phyloP scores from a whole-genome alignment of 495 filamentous ascomycete species.

The Annulohypoxylon moriforme region DNA sequence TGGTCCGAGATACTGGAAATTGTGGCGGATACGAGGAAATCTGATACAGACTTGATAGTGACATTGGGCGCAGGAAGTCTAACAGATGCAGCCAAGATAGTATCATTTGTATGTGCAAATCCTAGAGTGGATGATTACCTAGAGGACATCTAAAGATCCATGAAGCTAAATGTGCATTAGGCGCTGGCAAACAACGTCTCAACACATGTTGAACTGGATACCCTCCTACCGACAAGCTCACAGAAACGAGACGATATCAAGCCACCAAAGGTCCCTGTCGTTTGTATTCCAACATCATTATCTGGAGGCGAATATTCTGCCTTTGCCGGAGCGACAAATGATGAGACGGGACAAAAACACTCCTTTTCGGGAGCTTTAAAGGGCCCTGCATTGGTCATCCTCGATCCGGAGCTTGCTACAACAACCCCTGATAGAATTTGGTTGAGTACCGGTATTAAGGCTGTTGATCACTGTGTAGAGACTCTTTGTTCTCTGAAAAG shows the following conservation, averaged over 20 bases:
- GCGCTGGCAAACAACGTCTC: conserved; percentile 56
- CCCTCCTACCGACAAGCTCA: conserved; percentile 51
- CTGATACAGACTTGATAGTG: conserved; percentile 63
- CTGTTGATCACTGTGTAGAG: conserved; percentile 72
- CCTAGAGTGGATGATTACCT: neutral
- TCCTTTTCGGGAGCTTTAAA: conserved; percentile 57
- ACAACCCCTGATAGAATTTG: conserved; percentile 66
- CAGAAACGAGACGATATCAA: conserved; percentile 52
- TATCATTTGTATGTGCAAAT: conserved; percentile 58
- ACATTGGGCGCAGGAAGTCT: conserved; percentile 70
- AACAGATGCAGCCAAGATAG: conserved; percentile 69
- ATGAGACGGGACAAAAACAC: conserved; percentile 62
- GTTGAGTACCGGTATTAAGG: conserved; percentile 68
- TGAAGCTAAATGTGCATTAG: conserved; percentile 23
- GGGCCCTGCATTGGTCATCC: conserved; percentile 64
- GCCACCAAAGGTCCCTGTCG: conserved; percentile 61
- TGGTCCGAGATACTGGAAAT: conserved; percentile 69
- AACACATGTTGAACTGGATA: conserved; percentile 56
- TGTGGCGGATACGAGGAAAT: conserved; percentile 55
- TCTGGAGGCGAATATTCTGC: conserved; percentile 70
- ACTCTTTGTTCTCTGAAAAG: conserved; percentile 61
- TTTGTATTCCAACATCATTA: conserved; percentile 68
- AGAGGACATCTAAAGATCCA: neutral
- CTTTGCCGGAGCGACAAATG: conserved; percentile 67
- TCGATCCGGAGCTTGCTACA: conserved; percentile 64